Percentiles rank a stretch among this genome's conserved stretches.
Conservation (phyloP, 2,329 filamentous ascomycete genomes). For the Saccharata proteae region DNA sequence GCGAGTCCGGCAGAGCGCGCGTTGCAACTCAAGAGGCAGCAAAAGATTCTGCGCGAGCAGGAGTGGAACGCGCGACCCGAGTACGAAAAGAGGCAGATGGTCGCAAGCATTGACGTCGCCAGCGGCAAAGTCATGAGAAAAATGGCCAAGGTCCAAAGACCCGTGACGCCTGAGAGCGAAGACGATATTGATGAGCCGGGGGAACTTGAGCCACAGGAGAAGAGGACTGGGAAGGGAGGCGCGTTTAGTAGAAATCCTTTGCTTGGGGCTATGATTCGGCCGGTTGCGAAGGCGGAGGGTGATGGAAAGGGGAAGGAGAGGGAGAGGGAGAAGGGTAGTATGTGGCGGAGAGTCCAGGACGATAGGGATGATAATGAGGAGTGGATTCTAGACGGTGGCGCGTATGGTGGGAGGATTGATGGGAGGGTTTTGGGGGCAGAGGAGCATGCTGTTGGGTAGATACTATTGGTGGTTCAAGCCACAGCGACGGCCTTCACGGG, state of each 20-base stretch:
- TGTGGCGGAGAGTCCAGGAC: slow-evolving; percentile 41
- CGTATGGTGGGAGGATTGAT: slow-evolving; percentile 27
- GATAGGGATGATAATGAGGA: slow-evolving; percentile 42
- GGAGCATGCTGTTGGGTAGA: slow-evolving; percentile 3
- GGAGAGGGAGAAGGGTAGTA: slow-evolving; percentile 24
- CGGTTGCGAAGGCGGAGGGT: slow-evolving; percentile 36
- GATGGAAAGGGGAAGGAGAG: slow-evolving; percentile 34
- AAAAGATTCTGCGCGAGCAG: slow-evolving; percentile 70
- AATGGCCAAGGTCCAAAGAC: slow-evolving; percentile 49
- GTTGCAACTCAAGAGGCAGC: slow-evolving; percentile 71
- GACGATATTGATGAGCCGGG: slow-evolving; percentile 38
- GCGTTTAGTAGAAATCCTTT: slow-evolving; percentile 60
- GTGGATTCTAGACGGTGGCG: slow-evolving; percentile 41
- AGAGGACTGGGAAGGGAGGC: slow-evolving; percentile 28
- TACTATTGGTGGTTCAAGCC: too few species aligned
- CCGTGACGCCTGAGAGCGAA: slow-evolving; percentile 37
- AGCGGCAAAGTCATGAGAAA: slow-evolving; percentile 64
- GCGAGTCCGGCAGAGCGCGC: slow-evolving; percentile 73
- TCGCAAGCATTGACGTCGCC: slow-evolving; percentile 73
- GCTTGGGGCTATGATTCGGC: slow-evolving; percentile 52
- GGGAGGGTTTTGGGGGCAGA: slow-evolving; percentile 3
- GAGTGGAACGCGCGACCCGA: slow-evolving; percentile 77
- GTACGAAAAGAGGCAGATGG: slow-evolving; percentile 76
- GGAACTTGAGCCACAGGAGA: slow-evolving; percentile 7
- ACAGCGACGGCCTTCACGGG: too few species aligned